These are phyloP conservation scores for Silene noctiflora DNA, from an alignment of 179 eudicot species.

Conservation along the genomic window DNA sequence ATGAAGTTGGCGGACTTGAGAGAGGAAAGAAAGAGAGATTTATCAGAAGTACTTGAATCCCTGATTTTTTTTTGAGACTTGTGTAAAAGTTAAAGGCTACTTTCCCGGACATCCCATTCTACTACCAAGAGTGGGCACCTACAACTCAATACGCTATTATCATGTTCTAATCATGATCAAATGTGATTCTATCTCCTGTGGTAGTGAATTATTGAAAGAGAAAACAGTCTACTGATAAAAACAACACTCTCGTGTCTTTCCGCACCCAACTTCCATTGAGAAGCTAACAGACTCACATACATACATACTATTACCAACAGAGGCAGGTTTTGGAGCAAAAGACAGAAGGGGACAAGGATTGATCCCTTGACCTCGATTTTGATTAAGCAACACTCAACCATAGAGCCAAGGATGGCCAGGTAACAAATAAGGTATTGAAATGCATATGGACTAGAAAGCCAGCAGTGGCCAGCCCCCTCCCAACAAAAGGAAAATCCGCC, in stretches of 20 bases:
- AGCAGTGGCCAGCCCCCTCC: neutral
- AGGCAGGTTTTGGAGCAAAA: no score
- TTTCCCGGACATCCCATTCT: neutral
- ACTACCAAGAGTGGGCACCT: neutral
- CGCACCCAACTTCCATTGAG: neutral
- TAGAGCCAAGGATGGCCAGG: no score
- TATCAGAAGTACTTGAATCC: neutral
- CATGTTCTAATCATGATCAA: conserved; percentile 2
- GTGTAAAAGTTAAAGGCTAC: conserved; percentile 3
- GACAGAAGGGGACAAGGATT: neutral
- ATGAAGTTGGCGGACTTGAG: neutral
- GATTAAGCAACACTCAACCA: no score
- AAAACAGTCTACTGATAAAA: neutral
- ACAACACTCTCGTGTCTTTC: neutral
- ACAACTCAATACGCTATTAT: neutral
- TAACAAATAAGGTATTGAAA: no score
- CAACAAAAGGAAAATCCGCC: neutral
- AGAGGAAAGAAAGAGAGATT: no score
- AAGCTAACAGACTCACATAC: neutral
- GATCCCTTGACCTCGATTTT: no score
- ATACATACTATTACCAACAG: neutral
- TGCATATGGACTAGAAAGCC: no score
- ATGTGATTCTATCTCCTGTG: neutral
- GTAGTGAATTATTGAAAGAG: neutral
- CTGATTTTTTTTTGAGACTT: neutral